Percentiles rank a stretch among this genome's conserved stretches.
Conservation (phyloP, 352 stramenopile species). For the Pythium sukuiense region DNA sequence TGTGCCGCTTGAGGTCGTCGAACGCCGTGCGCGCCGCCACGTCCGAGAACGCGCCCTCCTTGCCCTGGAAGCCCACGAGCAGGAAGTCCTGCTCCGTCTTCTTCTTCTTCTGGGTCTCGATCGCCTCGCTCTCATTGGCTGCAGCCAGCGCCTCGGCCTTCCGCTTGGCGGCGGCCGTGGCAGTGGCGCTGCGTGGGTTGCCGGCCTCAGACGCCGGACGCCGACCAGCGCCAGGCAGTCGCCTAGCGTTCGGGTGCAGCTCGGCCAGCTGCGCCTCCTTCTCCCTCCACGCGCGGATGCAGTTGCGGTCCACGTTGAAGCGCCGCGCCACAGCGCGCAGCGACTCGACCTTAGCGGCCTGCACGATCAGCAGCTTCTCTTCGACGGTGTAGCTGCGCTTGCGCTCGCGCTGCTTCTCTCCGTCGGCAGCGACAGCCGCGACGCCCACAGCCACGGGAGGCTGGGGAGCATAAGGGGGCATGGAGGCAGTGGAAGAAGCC, state of each 20-base stretch:
- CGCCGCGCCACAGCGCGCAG: slow-evolving; percentile 54
- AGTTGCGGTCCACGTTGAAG: slow-evolving; percentile 76
- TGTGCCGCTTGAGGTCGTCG: slow-evolving; percentile 50
- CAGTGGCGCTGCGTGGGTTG: not conserved
- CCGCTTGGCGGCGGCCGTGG: slow-evolving; percentile 20
- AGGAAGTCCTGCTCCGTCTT: slow-evolving; percentile 39
- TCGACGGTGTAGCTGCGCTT: slow-evolving; percentile 79
- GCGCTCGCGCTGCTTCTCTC: slow-evolving; percentile 36
- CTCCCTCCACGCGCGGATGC: slow-evolving; percentile 64
- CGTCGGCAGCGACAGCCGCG: slow-evolving; percentile 8
- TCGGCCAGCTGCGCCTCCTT: slow-evolving; percentile 60
- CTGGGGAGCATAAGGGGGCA: not conserved
- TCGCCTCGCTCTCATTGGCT: not conserved
- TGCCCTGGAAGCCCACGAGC: slow-evolving; percentile 69
- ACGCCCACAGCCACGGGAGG: slow-evolving; percentile 2
- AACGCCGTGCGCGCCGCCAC: slow-evolving; percentile 57
- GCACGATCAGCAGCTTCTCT: slow-evolving; percentile 68
- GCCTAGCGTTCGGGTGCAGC: slow-evolving; percentile 53
- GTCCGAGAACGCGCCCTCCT: slow-evolving; percentile 72
- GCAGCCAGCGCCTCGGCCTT: slow-evolving; percentile 18
- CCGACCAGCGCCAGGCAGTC: slow-evolving; percentile 52
- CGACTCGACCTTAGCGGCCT: slow-evolving; percentile 51
- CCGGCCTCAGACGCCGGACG: slow-evolving; percentile 29
- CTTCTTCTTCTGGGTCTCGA: slow-evolving; percentile 17
- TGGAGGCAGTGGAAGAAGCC: not conserved